Base-by-base conservation (phyloP, 805 yeast species). In the Cyberlindnera mrakii region DNA sequence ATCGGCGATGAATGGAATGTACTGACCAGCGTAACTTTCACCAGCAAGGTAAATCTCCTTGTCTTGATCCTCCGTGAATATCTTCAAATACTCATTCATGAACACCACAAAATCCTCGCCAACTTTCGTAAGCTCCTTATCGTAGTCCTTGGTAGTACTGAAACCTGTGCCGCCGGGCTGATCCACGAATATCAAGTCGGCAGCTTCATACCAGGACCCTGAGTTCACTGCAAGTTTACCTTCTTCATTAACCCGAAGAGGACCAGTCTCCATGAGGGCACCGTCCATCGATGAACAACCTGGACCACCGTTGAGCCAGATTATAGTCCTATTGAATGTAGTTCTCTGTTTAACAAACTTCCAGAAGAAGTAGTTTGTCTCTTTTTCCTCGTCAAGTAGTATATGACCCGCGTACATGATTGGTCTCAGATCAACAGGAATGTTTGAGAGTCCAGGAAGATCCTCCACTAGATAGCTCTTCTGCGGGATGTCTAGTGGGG, bases 241-340 rank as follows among this genome's bases (percentile, higher is more conserved):
- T 8, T 73, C 57, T 0, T 59, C 51, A 31, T 32, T 65, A 16
- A 88, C 73, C 42, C 96, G 70, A 35, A 88, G 75, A 0, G 99
- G 98, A 0, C 99, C 99, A 3, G 81, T 66, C 62, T 93, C 99
- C 78, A 90, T 77, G 50, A 93, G 60, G 0, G 96, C 96, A 14
- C 99, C 99, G 64, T 93, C 99, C 93, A 91, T 80, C 0, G 97
- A 89, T 2, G 96, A 89, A 62, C 99, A 93, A 0, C 99, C 99
- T 0, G 99, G 99, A 0, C 99, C 99, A 33, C 99, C 99, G 61
- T 93, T 93, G 18, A 93, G 71, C 98, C 99, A 93, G 42, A 93
- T 72, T 8, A 84, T 72, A 18, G 85, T 70, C 48, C 71, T 72
- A 50, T 71, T 50, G 44, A 47, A 46, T 17, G 47, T 41, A 3